Percentiles rank a stretch among this genome's conserved stretches.
Conservation (phyloP, 83 land plant species). For the Thuja plicata region DNA sequence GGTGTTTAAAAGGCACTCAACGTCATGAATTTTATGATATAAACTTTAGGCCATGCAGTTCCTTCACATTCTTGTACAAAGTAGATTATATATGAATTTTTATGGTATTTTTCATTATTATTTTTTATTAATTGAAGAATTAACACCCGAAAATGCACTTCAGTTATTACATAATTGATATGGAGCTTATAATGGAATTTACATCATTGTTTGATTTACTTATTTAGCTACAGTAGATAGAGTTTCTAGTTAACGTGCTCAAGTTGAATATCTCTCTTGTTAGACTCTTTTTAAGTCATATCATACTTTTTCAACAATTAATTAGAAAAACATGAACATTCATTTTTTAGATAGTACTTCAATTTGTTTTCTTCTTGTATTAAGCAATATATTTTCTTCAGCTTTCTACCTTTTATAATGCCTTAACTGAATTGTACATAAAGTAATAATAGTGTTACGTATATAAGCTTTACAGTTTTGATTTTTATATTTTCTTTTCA, state of each 20-base stretch:
- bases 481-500: too few relatives aligned
- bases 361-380: too few relatives aligned
- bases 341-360: too few relatives aligned
- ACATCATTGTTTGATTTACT: conserved; percentile 16
- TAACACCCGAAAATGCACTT: neutral
- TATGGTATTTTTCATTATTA: neutral
- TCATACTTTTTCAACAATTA: too few relatives aligned
- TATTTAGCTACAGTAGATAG: conserved; percentile 32
- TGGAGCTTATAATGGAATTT: neutral
- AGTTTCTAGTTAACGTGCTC: conserved; percentile 16
- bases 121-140: neutral
- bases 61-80: neutral
- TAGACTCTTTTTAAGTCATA: too few relatives aligned
- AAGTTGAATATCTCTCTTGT: too few relatives aligned
- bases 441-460: too few relatives aligned
- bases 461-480: too few relatives aligned
- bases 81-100: neutral
- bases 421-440: too few relatives aligned
- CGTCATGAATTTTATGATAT: neutral
- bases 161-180: neutral
- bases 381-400: too few relatives aligned
- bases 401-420: too few relatives aligned
- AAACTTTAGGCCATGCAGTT: neutral
- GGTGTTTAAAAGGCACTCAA: neutral
- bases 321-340: too few relatives aligned